Conservation (phyloP, 2,329 filamentous ascomycete species). For the Trichoderma asperellum region DNA sequence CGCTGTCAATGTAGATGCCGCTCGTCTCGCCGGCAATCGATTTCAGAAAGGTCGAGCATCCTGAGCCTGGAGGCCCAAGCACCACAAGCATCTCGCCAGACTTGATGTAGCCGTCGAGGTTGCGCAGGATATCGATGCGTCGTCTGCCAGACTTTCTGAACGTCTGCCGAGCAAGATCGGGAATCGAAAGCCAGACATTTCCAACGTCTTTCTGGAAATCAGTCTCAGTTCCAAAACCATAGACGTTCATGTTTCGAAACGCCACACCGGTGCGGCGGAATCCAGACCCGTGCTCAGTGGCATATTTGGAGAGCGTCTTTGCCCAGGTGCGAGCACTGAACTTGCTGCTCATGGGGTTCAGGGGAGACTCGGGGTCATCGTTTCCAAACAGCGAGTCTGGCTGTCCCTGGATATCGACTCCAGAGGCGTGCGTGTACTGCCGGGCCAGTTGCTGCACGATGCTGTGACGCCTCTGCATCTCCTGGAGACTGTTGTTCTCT, state of each 20-base stretch:
- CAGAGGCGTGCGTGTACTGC: slow-evolving; percentile 15
- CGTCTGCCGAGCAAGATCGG: slow-evolving; percentile 8
- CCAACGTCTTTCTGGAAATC: slow-evolving; percentile 51
- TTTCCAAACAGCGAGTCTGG: slow-evolving; percentile 4
- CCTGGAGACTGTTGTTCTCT: background rate
- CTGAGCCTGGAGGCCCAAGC: slow-evolving; percentile 63
- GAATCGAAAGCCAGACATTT: slow-evolving; percentile 38
- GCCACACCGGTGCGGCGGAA: slow-evolving; percentile 44
- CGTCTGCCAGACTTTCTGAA: background rate
- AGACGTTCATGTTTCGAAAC: slow-evolving; percentile 49
- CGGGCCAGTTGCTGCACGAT: slow-evolving; percentile 16
- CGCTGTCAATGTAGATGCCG: slow-evolving; percentile 49
- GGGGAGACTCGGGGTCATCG: slow-evolving; percentile 28
- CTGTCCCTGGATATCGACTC: slow-evolving; percentile 18
- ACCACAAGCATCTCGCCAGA: slow-evolving; percentile 69
- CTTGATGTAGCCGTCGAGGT: slow-evolving; percentile 64
- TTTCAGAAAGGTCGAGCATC: slow-evolving; percentile 63
- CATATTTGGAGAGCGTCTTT: slow-evolving; percentile 41
- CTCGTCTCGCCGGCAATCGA: slow-evolving; percentile 63
- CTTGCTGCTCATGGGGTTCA: slow-evolving; percentile 46
- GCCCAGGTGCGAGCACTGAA: slow-evolving; percentile 51
- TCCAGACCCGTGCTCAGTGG: slow-evolving; percentile 29
- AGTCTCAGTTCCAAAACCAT: slow-evolving; percentile 47
- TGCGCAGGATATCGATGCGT: slow-evolving; percentile 52
- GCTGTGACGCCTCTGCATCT: slow-evolving; percentile 18